A percentile compares a stretch with the other conserved stretches of the same genome.
Conservation (phyloP, 148 eudicot genomes). For the Pharnaceum exiguum region DNA sequence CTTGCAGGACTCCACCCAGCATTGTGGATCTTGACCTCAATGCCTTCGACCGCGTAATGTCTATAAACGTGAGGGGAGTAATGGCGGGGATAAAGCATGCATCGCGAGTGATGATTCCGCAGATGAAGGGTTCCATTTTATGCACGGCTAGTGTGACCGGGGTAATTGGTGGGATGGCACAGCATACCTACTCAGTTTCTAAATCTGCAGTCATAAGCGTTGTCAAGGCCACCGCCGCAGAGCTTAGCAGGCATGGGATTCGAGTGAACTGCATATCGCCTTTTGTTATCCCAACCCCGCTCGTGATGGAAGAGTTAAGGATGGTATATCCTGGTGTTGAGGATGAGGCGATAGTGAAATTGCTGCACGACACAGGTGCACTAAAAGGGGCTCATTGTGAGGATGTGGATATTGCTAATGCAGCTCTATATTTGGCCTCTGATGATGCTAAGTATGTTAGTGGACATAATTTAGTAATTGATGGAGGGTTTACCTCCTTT, state of each 20-base stretch:
- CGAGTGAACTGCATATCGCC: slow-evolving; percentile 80
- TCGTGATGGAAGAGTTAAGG: slow-evolving; percentile 54
- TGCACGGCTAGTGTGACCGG: slow-evolving; percentile 81
- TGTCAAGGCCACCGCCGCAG: slow-evolving; percentile 54
- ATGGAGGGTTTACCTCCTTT: slow-evolving; percentile 70
- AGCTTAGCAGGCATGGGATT: slow-evolving; percentile 66
- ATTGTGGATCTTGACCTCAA: slow-evolving; percentile 53
- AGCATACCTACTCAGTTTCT: slow-evolving; percentile 59
- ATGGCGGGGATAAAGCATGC: slow-evolving; percentile 79
- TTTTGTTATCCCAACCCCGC: slow-evolving; percentile 53
- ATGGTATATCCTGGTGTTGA: slow-evolving; percentile 42
- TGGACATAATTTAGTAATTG: slow-evolving; percentile 79
- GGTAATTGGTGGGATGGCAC: slow-evolving; percentile 68
- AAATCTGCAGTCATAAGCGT: slow-evolving; percentile 54
- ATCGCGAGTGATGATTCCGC: slow-evolving; percentile 70
- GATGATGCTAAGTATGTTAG: slow-evolving; percentile 78
- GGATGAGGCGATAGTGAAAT: slow-evolving; percentile 21
- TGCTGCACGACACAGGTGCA: slow-evolving; percentile 37
- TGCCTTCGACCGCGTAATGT: slow-evolving; percentile 56
- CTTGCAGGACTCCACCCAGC: slow-evolving; percentile 46
- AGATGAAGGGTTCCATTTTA: slow-evolving; percentile 43
- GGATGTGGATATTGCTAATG: slow-evolving; percentile 63
- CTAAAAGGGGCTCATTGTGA: slow-evolving; percentile 55
- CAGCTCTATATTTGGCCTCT: slow-evolving; percentile 67
- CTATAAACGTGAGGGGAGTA: slow-evolving; percentile 61